phyloP scores from a whole-genome alignment of 768 basidiomycete genomes.

The Infundibulicybe gibba region DNA sequence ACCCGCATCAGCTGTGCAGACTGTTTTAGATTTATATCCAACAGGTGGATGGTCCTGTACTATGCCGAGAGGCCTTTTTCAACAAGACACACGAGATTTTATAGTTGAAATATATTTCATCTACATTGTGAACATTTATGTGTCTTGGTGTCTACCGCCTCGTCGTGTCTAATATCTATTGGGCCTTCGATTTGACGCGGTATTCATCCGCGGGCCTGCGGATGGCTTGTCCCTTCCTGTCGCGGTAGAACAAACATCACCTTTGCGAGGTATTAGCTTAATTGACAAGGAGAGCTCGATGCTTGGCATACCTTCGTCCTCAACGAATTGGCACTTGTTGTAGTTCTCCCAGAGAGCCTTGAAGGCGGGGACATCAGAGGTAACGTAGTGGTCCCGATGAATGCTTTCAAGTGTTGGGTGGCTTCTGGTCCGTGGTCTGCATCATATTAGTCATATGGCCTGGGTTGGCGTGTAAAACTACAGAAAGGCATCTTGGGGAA shows the following conservation, averaged over 20 bases:
- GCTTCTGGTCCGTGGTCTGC: slow-evolving; percentile 48
- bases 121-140: too few relatives aligned
- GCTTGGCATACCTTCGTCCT: slow-evolving; percentile 38
- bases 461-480: slow-evolving; percentile 10
- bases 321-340: slow-evolving; percentile 53
- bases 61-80: too few relatives aligned
- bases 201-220: slow-evolving; percentile 24
- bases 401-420: slow-evolving; percentile 40
- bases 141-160: too few relatives aligned
- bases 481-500: slow-evolving; percentile 25
- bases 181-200: neutral
- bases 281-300: neutral
- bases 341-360: slow-evolving; percentile 50
- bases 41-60: too few relatives aligned
- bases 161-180: neutral
- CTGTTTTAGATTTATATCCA: too few relatives aligned
- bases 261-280: slow-evolving; percentile 9
- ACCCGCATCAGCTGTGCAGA: too few relatives aligned
- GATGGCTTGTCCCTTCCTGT: slow-evolving; percentile 30
- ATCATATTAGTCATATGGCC: neutral
- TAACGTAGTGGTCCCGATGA: slow-evolving; percentile 50
- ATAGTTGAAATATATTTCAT: too few relatives aligned
- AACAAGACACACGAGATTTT: too few relatives aligned
- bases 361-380: slow-evolving; percentile 32
- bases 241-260: slow-evolving; percentile 40